Evolutionary conservation across 2,329 filamentous ascomycete species (phyloP).

Genomic region (Coccinonectria pachysandricola): DNA sequence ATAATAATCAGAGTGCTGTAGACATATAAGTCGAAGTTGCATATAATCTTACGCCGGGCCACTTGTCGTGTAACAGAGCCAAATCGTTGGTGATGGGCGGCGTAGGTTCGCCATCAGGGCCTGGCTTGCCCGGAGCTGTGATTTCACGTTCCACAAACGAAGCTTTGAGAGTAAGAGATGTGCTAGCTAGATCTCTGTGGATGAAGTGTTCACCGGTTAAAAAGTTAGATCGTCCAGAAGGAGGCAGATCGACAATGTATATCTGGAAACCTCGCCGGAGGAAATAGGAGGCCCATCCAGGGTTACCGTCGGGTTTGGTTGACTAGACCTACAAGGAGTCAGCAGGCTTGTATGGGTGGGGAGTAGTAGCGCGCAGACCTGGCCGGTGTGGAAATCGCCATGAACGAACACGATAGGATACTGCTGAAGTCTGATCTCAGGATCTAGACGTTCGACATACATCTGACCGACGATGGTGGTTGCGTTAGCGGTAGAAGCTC

Average conservation of each 20-base stretch:
- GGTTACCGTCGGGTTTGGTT: slow-evolving; percentile 35
- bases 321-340: slow-evolving; percentile 24
- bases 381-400: slow-evolving; percentile 26
- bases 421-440: slow-evolving; percentile 6
- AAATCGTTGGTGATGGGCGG: too few relatives aligned
- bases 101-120: too few relatives aligned
- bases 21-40: too few relatives aligned
- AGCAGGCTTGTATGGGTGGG: too few relatives aligned
- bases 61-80: slow-evolving; percentile 24
- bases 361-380: slow-evolving; percentile 10
- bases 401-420: slow-evolving; percentile 25
- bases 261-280: slow-evolving; percentile 30
- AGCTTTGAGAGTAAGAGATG: slow-evolving; percentile 10
- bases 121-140: slow-evolving; percentile 19
- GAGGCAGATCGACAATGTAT: slow-evolving; percentile 33
- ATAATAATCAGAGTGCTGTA: too few relatives aligned
- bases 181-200: slow-evolving; percentile 10
- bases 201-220: slow-evolving; percentile 11
- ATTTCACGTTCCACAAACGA: slow-evolving; percentile 19
- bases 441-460: slow-evolving; percentile 26
- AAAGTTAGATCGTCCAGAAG: slow-evolving; percentile 26
- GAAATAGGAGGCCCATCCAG: slow-evolving; percentile 37
- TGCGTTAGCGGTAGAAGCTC: slow-evolving; percentile 4
- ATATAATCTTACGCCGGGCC: slow-evolving; percentile 28
- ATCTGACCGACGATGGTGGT: slow-evolving; percentile 19